Evolutionary conservation across 768 basidiomycete species (phyloP), one percentile per base, ranked within the genome.

Genomic region (Rhodotorula taiwanensis): DNA sequence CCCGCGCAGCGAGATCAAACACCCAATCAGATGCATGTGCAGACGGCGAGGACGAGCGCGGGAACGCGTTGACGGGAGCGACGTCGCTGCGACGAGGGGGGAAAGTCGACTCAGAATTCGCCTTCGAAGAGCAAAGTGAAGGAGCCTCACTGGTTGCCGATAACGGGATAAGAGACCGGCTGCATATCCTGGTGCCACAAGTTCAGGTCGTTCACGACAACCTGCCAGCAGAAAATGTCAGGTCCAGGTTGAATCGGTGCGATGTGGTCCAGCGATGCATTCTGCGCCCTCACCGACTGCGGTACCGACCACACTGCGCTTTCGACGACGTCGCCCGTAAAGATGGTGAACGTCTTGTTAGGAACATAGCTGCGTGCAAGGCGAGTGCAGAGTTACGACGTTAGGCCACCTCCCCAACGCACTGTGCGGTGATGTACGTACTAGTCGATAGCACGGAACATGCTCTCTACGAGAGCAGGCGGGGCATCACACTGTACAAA

Each of bases 281-380:
- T n/a, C n/a, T n/a, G n/a, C n/a, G n/a, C n/a, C n/a, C n/a, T n/a
- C 25, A 64, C 67, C 8, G 60, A 14, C 31, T 70, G 31, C 21
- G 59, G 39, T 4, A 64, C 59, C 0, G 54, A 55, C 69, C 69
- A 70, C 0, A 70, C 69, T 1, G 69, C 69, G 34, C 50, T 52
- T 31, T 84, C 83, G 8, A 84, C 79, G 10, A 84, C 81, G 70
- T 85, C 84, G 10, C 84, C 84, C 5, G 84, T 86, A 68, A 84
- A 85, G 39, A 86, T 79, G 8, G 81, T 79, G 71, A 83, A 84
- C 14, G 54, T 28, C 14, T 56, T 58, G 52, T 61, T 52, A 4
- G 62, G 65, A 0, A 66, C 72, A 48, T 55, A 45, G 10, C 69
- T 70, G 41, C 4, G 27, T 11, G 28, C 31, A n/a, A n/a, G n/a